Evolutionary conservation across 352 stramenopile genomes (phyloP).

Genomic region (Globisporangium barbulae): DNA sequence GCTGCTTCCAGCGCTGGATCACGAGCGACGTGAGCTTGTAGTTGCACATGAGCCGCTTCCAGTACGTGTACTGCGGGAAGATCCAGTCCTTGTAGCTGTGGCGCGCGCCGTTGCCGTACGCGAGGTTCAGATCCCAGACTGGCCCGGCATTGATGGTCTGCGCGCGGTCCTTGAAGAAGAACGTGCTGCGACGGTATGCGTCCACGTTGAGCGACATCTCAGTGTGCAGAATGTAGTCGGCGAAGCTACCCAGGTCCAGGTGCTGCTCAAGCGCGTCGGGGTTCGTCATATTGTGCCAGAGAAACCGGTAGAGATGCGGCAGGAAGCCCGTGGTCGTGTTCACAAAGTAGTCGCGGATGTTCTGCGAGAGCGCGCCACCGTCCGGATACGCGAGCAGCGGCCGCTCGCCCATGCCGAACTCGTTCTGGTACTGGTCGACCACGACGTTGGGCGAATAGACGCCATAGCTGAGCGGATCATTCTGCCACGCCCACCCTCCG

Average conservation of each 20-base stretch:
- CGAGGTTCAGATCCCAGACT: constrained; percentile 80
- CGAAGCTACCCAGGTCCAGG: constrained; percentile 66
- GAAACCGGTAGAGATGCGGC: constrained; percentile 55
- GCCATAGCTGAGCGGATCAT: constrained; percentile 54
- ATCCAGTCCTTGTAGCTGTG: constrained; percentile 64
- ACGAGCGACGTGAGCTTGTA: constrained; percentile 69
- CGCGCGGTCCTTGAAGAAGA: constrained; percentile 75
- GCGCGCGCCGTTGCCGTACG: constrained; percentile 65
- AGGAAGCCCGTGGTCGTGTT: constrained; percentile 54
- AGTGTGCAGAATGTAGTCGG: constrained; percentile 77
- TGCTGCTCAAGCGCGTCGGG: constrained; percentile 51
- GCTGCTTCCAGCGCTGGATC: constrained; percentile 72
- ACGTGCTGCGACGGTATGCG: constrained; percentile 73
- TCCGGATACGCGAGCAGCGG: constrained; percentile 54
- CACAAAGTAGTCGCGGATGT: constrained; percentile 77
- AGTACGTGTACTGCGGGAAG: constrained; percentile 73
- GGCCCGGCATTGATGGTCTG: constrained; percentile 75
- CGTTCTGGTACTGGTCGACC: constrained; percentile 74
- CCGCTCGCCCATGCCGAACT: constrained; percentile 75
- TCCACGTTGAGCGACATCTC: constrained; percentile 83
- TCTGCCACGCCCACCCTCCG: constrained; percentile 67
- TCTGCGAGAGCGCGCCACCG: constrained; percentile 51
- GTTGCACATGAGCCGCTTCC: constrained; percentile 80
- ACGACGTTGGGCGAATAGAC: constrained; percentile 76
- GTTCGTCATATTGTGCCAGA: constrained; percentile 80